A percentile compares a stretch with the other conserved stretches of the same genome.
These are phyloP conservation scores for Glaciozyma martinii DNA, from an alignment of 768 basidiomycete genomes.

Conservation along the genomic window DNA sequence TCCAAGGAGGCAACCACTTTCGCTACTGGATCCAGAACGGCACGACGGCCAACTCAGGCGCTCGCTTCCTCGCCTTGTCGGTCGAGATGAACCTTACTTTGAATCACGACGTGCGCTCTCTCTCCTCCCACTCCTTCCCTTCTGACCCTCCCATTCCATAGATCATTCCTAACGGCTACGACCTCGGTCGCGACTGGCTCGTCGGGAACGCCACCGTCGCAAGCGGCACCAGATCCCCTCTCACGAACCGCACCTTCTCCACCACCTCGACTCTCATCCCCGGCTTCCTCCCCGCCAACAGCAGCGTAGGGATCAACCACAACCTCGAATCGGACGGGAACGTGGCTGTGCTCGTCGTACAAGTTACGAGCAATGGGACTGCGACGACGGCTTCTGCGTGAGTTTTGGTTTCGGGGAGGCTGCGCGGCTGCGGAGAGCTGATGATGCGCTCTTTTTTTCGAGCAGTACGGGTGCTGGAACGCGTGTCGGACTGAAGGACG, in stretches of 20 bases:
- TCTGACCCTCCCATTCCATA: slow-evolving; percentile 39
- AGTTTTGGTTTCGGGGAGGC: no score
- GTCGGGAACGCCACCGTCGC: slow-evolving; percentile 67
- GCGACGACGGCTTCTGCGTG: no score
- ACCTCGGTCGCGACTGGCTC: slow-evolving; percentile 76
- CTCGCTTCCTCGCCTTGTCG: slow-evolving; percentile 57
- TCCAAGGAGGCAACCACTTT: slow-evolving; percentile 78
- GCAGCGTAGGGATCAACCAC: slow-evolving; percentile 40
- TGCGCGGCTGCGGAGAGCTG: no score
- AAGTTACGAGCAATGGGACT: slow-evolving; percentile 41
- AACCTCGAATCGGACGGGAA: slow-evolving; percentile 62
- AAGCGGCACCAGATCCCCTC: slow-evolving; percentile 49
- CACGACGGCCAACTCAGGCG: slow-evolving; percentile 46
- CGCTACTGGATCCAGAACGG: slow-evolving; percentile 83
- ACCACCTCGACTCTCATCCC: slow-evolving; percentile 1
- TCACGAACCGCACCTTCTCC: slow-evolving; percentile 41
- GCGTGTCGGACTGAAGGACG: no score
- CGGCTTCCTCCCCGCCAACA: slow-evolving; percentile 11
- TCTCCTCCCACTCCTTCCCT: slow-evolving; percentile 43
- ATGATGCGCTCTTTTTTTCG: no score
- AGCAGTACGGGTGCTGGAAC: no score
- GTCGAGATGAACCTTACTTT: slow-evolving; percentile 46
- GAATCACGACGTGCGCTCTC: background rate
- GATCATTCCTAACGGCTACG: slow-evolving; percentile 71
- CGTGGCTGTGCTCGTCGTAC: slow-evolving; percentile 67